Percentiles rank a stretch among this genome's conserved stretches.
These are phyloP conservation scores for Diplodia mutila DNA, from an alignment of 2,329 filamentous ascomycete genomes.

Conservation along the genomic window DNA sequence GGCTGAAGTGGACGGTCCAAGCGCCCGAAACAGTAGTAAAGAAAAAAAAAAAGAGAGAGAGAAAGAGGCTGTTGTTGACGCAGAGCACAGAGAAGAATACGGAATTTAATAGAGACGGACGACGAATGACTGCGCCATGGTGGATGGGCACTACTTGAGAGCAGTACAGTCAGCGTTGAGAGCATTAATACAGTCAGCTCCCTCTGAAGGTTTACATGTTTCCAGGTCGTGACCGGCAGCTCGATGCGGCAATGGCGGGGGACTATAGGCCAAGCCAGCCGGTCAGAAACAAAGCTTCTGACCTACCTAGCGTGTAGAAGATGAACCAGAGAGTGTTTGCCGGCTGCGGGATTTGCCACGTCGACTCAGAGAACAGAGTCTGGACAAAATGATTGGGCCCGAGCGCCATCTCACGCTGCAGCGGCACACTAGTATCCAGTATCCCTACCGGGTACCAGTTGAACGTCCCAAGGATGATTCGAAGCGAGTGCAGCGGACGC, in stretches of 20 bases:
- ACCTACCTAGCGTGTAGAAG: background rate
- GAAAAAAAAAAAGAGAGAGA: no score
- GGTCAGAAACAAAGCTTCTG: background rate
- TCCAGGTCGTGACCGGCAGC: background rate
- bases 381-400: background rate
- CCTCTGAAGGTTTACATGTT: background rate
- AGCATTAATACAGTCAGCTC: no score
- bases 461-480: no score
- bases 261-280: background rate
- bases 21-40: background rate
- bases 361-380: background rate
- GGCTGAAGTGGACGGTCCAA: background rate
- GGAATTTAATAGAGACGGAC: no score
- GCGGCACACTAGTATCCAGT: background rate
- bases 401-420: background rate
- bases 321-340: background rate
- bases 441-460: background rate
- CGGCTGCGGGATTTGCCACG: background rate
- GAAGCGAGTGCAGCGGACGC: no score
- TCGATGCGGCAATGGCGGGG: background rate
- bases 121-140: no score
- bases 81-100: no score
- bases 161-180: no score
- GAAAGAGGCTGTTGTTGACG: no score
- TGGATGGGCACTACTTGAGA: no score